Percentiles rank a stretch among this genome's conserved stretches.
phyloP scores from a whole-genome alignment of 352 stramenopile genomes.

The Globisporangium carolinianum region DNA sequence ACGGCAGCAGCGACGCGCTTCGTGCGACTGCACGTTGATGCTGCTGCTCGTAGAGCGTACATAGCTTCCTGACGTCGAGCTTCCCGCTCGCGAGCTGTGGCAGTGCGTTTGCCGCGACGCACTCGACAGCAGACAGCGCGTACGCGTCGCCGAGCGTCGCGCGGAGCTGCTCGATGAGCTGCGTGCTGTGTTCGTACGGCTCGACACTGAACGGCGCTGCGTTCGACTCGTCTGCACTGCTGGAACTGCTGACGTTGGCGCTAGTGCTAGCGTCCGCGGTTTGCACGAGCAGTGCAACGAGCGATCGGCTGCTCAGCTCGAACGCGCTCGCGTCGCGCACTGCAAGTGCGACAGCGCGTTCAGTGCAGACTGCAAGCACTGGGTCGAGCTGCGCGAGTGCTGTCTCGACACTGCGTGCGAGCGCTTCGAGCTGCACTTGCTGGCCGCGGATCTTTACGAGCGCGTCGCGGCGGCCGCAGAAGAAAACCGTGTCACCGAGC shows the following conservation, averaged over 20 bases:
- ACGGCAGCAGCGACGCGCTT: background rate
- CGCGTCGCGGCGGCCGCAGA: slow-evolving; percentile 34
- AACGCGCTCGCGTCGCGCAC: slow-evolving; percentile 1
- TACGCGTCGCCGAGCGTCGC: slow-evolving; percentile 22
- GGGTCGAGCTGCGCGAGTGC: slow-evolving; percentile 14
- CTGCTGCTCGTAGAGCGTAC: slow-evolving; percentile 9
- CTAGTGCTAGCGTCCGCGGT: too few relatives aligned
- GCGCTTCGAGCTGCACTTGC: slow-evolving; percentile 38
- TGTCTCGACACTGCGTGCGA: slow-evolving; percentile 19
- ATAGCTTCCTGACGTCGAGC: slow-evolving; percentile 22
- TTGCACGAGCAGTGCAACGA: slow-evolving; percentile 7
- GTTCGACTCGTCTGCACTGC: background rate
- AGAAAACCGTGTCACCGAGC: slow-evolving; percentile 24
- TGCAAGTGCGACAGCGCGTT: slow-evolving; percentile 1
- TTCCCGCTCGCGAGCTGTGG: slow-evolving; percentile 32
- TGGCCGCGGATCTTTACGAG: slow-evolving; percentile 53
- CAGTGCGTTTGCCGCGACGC: slow-evolving; percentile 12
- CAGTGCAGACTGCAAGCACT: too few relatives aligned
- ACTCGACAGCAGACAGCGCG: slow-evolving; percentile 19
- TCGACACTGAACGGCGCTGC: background rate
- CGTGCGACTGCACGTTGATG: background rate
- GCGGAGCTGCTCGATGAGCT: slow-evolving; percentile 24
- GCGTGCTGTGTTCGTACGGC: slow-evolving; percentile 11
- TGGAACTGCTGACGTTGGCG: too few relatives aligned
- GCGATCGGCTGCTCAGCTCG: slow-evolving; percentile 1